These are phyloP conservation scores for Coemansia sp. DNA, from an alignment of 192 early-diverging fungal species.

Conservation along the genomic window DNA sequence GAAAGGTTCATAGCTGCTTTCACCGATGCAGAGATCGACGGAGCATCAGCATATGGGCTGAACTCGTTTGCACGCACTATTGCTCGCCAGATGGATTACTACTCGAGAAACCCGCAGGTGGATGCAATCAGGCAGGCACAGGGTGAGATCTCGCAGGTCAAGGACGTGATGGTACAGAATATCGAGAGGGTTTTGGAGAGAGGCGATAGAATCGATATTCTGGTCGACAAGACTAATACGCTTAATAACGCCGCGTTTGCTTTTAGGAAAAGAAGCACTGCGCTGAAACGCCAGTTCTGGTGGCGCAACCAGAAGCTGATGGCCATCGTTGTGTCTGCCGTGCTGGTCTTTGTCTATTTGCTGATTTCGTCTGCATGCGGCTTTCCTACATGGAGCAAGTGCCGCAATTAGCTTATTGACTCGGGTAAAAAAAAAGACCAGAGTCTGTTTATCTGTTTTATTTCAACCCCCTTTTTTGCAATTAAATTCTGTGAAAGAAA, in stretches of 20 bases:
- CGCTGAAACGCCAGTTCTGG: constrained; percentile 85
- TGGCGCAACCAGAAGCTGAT: constrained; percentile 92
- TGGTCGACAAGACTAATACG: constrained; percentile 89
- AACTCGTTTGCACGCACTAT: constrained; percentile 81
- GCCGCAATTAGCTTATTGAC: constrained; percentile 24
- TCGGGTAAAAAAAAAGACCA: background rate
- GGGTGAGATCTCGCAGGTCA: constrained; percentile 90
- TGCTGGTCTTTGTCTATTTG: constrained; percentile 74
- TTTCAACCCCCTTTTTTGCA: background rate
- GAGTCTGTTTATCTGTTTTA: background rate
- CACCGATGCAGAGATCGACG: constrained; percentile 57
- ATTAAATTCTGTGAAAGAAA: no score
- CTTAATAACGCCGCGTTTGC: constrained; percentile 88
- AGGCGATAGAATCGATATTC: constrained; percentile 83
- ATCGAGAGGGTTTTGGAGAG: constrained; percentile 89
- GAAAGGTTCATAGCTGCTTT: constrained; percentile 62
- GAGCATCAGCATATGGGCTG: constrained; percentile 71
- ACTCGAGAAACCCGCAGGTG: constrained; percentile 67
- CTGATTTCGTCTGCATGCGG: constrained; percentile 75
- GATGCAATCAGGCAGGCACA: constrained; percentile 82
- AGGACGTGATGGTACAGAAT: constrained; percentile 94
- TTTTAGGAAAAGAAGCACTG: constrained; percentile 85
- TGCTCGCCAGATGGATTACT: constrained; percentile 85
- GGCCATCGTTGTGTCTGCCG: constrained; percentile 63
- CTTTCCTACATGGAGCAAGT: constrained; percentile 69